phyloP scores from a whole-genome alignment of 768 basidiomycete species.

The Rhodotorula toruloides region DNA sequence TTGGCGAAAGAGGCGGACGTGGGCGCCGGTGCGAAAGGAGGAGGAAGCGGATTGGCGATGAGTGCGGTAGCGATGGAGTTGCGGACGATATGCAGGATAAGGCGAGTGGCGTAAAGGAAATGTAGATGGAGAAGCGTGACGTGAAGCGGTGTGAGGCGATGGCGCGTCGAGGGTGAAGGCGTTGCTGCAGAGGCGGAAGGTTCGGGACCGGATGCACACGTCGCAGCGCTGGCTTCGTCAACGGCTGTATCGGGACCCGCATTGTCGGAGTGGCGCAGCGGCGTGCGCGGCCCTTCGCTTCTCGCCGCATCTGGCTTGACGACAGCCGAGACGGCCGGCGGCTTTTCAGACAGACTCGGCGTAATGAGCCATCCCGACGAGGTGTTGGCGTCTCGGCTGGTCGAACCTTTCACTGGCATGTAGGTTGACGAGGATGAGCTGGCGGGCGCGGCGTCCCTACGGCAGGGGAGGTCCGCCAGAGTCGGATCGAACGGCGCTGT shows the following conservation, averaged over 20 bases:
- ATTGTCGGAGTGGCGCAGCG: background rate
- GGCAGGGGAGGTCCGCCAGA: background rate
- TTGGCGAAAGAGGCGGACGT: background rate
- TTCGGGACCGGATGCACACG: background rate
- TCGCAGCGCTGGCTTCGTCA: too few species aligned
- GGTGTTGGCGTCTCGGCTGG: background rate
- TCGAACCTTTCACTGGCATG: background rate
- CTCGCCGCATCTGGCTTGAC: too few species aligned
- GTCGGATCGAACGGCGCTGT: background rate
- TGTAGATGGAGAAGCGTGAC: background rate
- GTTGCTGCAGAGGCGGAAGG: background rate
- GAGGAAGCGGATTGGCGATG: background rate
- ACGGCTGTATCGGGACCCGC: background rate
- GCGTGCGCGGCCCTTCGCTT: too few species aligned
- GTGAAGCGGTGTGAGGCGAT: background rate
- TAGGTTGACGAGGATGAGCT: background rate
- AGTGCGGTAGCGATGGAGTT: background rate
- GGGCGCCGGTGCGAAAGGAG: background rate
- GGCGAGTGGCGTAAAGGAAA: too few species aligned
- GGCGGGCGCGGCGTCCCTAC: background rate
- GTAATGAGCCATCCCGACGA: background rate
- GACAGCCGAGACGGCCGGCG: background rate
- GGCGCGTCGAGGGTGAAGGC: background rate
- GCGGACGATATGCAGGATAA: background rate
- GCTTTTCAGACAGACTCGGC: background rate